Conservation (phyloP, 176 grass and related monocot genomes). For the maize (Zea mays) region DNA sequence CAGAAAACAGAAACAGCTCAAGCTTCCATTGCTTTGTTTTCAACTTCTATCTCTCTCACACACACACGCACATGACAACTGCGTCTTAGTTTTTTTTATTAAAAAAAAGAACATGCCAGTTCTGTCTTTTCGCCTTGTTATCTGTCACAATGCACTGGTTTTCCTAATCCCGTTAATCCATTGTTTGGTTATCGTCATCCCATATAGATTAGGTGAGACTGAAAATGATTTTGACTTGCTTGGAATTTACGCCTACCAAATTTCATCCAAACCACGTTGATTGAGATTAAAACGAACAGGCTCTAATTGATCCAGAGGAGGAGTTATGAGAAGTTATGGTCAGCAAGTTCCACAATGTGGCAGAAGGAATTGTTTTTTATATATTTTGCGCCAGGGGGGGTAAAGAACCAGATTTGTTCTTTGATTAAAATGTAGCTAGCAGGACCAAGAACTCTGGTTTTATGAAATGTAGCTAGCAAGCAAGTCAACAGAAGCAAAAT, state of each 20-base stretch:
- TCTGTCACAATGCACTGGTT: neutral
- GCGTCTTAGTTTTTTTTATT: neutral
- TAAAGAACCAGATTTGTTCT: constrained; percentile 19
- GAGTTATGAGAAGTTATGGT: neutral
- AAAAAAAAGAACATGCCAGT: neutral
- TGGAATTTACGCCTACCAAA: too few species aligned
- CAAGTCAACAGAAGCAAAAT: constrained; percentile 46
- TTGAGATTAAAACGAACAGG: too few species aligned
- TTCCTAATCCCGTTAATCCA: neutral
- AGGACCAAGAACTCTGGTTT: constrained; percentile 11
- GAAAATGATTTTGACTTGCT: too few species aligned
- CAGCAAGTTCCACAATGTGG: constrained; percentile 2
- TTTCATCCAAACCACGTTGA: too few species aligned
- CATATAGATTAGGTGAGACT: too few species aligned
- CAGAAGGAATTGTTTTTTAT: neutral
- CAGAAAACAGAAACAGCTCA: constrained; percentile 35
- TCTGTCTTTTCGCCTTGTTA: neutral
- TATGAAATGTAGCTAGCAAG: constrained; percentile 18
- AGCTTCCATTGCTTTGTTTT: constrained; percentile 14
- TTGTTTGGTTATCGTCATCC: too few species aligned
- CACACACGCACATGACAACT: neutral
- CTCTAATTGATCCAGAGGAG: neutral
- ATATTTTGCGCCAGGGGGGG: neutral
- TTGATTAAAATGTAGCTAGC: constrained; percentile 17
- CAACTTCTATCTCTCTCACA: neutral